phyloP scores from a whole-genome alignment of 2,329 filamentous ascomycete genomes.

The Colletotrichum neosansevieriae region DNA sequence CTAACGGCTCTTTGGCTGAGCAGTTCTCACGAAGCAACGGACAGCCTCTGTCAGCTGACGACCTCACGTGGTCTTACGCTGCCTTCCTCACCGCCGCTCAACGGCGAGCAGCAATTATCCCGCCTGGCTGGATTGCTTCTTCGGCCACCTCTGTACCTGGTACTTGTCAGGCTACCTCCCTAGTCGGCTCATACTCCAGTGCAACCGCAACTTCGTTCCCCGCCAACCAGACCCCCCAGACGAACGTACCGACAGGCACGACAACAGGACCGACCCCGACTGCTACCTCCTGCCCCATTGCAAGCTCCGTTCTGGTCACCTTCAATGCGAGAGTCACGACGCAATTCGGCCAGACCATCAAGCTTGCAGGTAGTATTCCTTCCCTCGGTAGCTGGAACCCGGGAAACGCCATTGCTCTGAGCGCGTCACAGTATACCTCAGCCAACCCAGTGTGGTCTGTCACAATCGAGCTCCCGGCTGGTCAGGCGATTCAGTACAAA shows the following conservation, averaged over 20 bases:
- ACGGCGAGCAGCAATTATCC: constrained; percentile 67
- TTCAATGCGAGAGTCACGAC: constrained; percentile 72
- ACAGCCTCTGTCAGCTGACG: constrained; percentile 69
- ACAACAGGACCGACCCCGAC: constrained; percentile 46
- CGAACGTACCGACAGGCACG: constrained; percentile 44
- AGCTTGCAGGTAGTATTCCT: constrained; percentile 69
- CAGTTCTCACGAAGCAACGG: constrained; percentile 71
- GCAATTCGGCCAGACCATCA: constrained; percentile 72
- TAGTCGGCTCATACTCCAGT: constrained; percentile 63
- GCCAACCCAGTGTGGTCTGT: constrained; percentile 72
- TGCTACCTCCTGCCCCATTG: constrained; percentile 45
- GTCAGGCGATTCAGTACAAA: constrained; percentile 73
- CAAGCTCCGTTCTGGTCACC: constrained; percentile 67
- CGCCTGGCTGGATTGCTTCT: constrained; percentile 66
- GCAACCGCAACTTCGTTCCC: constrained; percentile 64
- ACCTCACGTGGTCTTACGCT: constrained; percentile 81
- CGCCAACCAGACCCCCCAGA: constrained; percentile 58
- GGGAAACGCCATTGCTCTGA: constrained; percentile 65
- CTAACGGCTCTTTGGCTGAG: constrained; percentile 75
- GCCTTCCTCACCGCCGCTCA: constrained; percentile 74
- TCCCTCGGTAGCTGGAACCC: constrained; percentile 74
- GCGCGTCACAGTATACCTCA: constrained; percentile 68
- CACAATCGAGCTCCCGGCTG: constrained; percentile 66
- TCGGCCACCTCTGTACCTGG: constrained; percentile 61
- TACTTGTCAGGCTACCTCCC: constrained; percentile 60